Conservation (phyloP, 2,329 filamentous ascomycete genomes). For the Xylariales sp. region DNA sequence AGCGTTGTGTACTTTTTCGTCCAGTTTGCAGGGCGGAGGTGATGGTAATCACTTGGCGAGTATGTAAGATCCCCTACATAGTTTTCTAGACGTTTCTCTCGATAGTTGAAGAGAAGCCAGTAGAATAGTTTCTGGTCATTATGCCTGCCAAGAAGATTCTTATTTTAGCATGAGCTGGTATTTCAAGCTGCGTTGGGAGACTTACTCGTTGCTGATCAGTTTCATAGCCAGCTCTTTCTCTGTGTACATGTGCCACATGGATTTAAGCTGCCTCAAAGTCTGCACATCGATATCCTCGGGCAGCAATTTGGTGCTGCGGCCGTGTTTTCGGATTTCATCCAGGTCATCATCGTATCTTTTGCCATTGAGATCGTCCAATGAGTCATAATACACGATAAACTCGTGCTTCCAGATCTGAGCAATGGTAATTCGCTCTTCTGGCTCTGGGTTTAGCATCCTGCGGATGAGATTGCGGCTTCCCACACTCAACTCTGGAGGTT, state of each 20-base stretch:
- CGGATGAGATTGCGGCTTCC: constrained; percentile 76
- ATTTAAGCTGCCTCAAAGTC: constrained; percentile 78
- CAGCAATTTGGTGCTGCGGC: constrained; percentile 52
- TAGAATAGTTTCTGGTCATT: constrained; percentile 97
- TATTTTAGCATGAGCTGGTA: too few relatives aligned
- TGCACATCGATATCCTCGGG: constrained; percentile 72
- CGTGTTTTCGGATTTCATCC: constrained; percentile 56
- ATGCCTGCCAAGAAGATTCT: too few relatives aligned
- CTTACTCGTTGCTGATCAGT: constrained; percentile 62
- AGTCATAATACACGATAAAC: constrained; percentile 78
- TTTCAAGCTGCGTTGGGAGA: too few relatives aligned
- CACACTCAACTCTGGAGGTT: constrained; percentile 57
- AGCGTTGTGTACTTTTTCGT: constrained; percentile 59
- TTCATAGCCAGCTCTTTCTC: constrained; percentile 67
- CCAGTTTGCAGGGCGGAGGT: constrained; percentile 57
- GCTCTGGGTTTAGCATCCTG: constrained; percentile 74
- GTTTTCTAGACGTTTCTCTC: constrained; percentile 80
- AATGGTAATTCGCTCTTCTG: constrained; percentile 73
- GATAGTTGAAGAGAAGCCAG: constrained; percentile 74
- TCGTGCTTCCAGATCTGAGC: constrained; percentile 82
- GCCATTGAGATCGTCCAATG: constrained; percentile 63
- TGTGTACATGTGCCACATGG: constrained; percentile 83
- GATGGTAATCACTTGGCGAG: constrained; percentile 88
- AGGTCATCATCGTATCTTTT: constrained; percentile 41
- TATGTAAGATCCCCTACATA: constrained; percentile 78